phyloP scores from a whole-genome alignment of 495 filamentous ascomycete species.

The Penicillium mononematosum region DNA sequence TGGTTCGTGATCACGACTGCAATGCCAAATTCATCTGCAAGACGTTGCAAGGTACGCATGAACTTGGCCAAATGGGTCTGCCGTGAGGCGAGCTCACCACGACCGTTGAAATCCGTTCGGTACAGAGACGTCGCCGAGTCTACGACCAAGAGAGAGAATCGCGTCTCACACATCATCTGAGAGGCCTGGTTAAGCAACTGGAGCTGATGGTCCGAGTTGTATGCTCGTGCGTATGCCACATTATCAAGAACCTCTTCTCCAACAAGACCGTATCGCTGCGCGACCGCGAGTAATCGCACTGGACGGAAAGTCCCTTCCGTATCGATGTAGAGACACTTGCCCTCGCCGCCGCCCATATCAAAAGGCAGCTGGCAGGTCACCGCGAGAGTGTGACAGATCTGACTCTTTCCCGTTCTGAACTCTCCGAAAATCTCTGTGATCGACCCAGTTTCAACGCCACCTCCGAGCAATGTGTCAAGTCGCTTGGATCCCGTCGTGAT shows the following conservation, averaged over 20 bases:
- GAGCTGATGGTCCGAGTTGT: slow-evolving; percentile 97
- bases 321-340: slow-evolving; percentile 98
- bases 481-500: slow-evolving; percentile 98
- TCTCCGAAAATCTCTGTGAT: slow-evolving; percentile 99
- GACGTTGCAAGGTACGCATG: slow-evolving; percentile 87
- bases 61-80: slow-evolving; percentile 97
- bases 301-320: slow-evolving; percentile 97
- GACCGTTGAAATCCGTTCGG: slow-evolving; percentile 90
- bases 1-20: slow-evolving; percentile 99
- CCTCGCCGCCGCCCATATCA: slow-evolving; percentile 98
- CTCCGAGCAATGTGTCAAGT: slow-evolving; percentile 90
- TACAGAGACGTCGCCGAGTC: slow-evolving; percentile 95
- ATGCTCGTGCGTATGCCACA: slow-evolving; percentile 94
- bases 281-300: slow-evolving; percentile 84
- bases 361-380: slow-evolving; percentile 97
- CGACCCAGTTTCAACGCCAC: slow-evolving; percentile 92
- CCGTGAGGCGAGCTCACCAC: slow-evolving; percentile 84
- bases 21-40: slow-evolving; percentile 97
- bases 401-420: slow-evolving; percentile 96
- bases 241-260: slow-evolving; percentile 98
- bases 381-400: slow-evolving; percentile 97
- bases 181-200: slow-evolving; percentile 92
- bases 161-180: slow-evolving; percentile 98
- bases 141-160: slow-evolving; percentile 92
- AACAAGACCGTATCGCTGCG: slow-evolving; percentile 87